Evolutionary conservation across 352 stramenopile species (phyloP).

Genomic region (Aphanomyces invadans): DNA sequence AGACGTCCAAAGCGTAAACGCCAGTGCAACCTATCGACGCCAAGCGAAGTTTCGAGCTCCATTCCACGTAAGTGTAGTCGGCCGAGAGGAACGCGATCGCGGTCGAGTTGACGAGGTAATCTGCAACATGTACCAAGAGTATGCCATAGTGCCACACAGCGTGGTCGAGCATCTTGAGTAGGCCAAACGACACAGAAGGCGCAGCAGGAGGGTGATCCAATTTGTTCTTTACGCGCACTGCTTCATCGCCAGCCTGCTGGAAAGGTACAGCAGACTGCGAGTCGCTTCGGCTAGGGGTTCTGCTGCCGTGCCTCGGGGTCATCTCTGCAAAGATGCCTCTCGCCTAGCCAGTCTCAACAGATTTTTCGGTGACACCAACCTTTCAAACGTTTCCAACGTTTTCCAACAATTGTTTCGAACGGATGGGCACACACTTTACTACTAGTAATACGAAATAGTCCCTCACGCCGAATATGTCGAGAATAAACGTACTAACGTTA

Average conservation of each 20-base stretch:
- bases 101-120: slow-evolving; percentile 77
- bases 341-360: neutral
- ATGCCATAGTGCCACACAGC: slow-evolving; percentile 68
- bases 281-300: neutral
- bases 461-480: too few relatives aligned
- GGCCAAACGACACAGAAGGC: neutral
- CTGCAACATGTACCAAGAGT: slow-evolving; percentile 73
- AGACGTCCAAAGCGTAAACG: slow-evolving; percentile 76
- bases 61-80: slow-evolving; percentile 48
- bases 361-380: too few relatives aligned
- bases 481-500: too few relatives aligned
- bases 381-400: neutral
- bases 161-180: slow-evolving; percentile 5
- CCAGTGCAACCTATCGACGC: slow-evolving; percentile 71
- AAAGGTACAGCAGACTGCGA: neutral
- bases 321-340: too few relatives aligned
- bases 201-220: neutral
- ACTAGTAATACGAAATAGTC: too few relatives aligned
- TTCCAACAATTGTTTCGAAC: too few relatives aligned
- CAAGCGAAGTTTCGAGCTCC: slow-evolving; percentile 54
- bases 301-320: too few relatives aligned
- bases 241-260: neutral
- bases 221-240: too few relatives aligned
- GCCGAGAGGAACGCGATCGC: slow-evolving; percentile 66
- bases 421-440: too few relatives aligned